Evolutionary conservation across 2,329 filamentous ascomycete genomes (phyloP).

Genomic region (Chaetomiaceae sp.): DNA sequence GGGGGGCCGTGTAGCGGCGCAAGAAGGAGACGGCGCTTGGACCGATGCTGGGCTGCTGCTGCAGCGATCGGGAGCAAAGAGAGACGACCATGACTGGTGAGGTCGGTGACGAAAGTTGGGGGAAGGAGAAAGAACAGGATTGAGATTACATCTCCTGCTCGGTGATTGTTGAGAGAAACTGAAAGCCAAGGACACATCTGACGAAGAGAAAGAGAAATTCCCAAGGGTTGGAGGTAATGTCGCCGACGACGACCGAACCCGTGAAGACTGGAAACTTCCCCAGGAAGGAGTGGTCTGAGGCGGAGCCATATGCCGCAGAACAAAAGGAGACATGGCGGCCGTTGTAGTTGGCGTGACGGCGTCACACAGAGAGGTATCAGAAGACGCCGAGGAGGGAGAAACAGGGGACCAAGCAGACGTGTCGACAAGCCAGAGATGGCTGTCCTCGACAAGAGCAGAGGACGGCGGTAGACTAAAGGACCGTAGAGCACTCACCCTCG

Average conservation of each 20-base stretch:
- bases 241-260: conserved; percentile 20
- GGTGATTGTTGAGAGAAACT: conserved; percentile 10
- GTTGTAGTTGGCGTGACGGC: conserved; percentile 17
- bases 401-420: conserved; percentile 30
- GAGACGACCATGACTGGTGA: conserved; percentile 23
- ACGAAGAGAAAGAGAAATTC: conserved; percentile 16
- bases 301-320: conserved; percentile 17
- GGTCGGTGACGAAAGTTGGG: conserved; percentile 11
- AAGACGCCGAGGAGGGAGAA: conserved; percentile 25
- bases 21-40: conserved; percentile 17
- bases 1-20: conserved; percentile 12
- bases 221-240: conserved; percentile 17
- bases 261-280: conserved; percentile 23
- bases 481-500: conserved; percentile 46
- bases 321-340: conserved; percentile 19
- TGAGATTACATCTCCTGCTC: conserved; percentile 19
- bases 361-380: conserved; percentile 23
- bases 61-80: conserved; percentile 19
- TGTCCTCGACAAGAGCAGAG: conserved; percentile 24
- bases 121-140: conserved; percentile 16
- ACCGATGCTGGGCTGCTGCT: conserved; percentile 14
- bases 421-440: conserved; percentile 31
- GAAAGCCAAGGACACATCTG: conserved; percentile 16
- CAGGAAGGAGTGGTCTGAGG: conserved; percentile 17
- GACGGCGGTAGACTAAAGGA: conserved; percentile 28